A percentile compares a stretch with the other conserved stretches of the same genome.
Conservation (phyloP, 1,284 basidiomycete species). For the Irpex rosettiformis region DNA sequence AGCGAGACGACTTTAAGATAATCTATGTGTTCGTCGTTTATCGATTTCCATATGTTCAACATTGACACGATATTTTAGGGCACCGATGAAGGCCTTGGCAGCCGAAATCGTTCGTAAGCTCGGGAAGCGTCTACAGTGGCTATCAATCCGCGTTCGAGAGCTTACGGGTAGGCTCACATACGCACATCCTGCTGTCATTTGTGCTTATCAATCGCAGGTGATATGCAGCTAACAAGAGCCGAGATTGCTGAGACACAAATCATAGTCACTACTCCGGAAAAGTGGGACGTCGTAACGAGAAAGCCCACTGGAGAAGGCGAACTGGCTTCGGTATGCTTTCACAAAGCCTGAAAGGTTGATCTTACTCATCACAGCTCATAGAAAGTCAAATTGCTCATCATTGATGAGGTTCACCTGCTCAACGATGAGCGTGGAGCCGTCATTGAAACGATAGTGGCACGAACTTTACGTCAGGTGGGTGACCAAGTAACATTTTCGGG, state of each 20-base stretch:
- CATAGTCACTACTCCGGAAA: conserved; percentile 98
- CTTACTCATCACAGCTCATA: conserved; percentile 30
- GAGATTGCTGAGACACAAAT: conserved; percentile 97
- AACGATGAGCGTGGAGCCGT: conserved; percentile 99
- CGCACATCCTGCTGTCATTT: neutral
- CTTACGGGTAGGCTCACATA: conserved; percentile 64
- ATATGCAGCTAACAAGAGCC: conserved; percentile 95
- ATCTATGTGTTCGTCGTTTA: conserved; percentile 81
- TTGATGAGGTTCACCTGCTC: conserved; percentile 96
- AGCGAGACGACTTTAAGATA: conserved; percentile 85
- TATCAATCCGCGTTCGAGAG: conserved; percentile 86
- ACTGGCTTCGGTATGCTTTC: conserved; percentile 72
- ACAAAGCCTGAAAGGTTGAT: neutral
- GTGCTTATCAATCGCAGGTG: conserved; percentile 49
- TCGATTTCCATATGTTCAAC: neutral
- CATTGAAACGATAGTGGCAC: conserved; percentile 97
- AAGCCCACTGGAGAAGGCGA: conserved; percentile 98
- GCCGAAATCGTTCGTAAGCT: conserved; percentile 95
- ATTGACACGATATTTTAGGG: conserved; percentile 41
- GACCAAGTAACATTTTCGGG: neutral
- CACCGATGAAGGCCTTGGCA: conserved; percentile 98
- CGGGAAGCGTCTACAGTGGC: conserved; percentile 87
- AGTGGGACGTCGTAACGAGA: conserved; percentile 99
- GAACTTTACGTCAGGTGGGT: conserved; percentile 84
- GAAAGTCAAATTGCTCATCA: conserved; percentile 94